A percentile compares a stretch with the other conserved stretches of the same genome.
These are phyloP conservation scores for Dryas drummondii DNA, from an alignment of 306 rosid genomes.

Conservation along the genomic window DNA sequence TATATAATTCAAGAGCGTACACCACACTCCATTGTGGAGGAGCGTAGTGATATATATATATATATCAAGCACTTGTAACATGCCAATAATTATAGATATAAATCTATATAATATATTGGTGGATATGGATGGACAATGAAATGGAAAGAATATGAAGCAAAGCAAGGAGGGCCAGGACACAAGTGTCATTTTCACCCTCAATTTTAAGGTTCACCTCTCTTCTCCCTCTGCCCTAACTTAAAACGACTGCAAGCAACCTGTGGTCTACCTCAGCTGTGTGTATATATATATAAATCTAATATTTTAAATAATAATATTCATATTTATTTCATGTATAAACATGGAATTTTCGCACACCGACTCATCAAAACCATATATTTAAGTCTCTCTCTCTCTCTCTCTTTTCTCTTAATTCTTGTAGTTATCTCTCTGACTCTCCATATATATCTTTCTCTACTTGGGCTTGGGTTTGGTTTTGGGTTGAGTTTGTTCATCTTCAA, in stretches of 20 bases:
- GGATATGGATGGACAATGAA: neutral
- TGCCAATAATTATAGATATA: neutral
- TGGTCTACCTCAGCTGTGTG: conserved; percentile 47
- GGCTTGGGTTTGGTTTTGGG: conserved; percentile 6
- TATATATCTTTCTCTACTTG: neutral
- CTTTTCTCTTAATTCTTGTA: neutral
- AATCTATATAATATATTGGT: neutral
- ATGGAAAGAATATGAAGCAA: conserved; percentile 18
- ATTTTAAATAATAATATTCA: neutral
- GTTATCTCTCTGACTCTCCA: conserved; percentile 6
- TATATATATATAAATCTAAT: conserved; percentile 8
- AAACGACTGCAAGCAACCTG: conserved; percentile 80
- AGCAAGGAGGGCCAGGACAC: conserved; percentile 22
- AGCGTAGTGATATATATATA: neutral
- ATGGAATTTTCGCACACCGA: conserved; percentile 49
- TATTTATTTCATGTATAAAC: conserved; percentile 7
- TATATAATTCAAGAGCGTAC: conserved; percentile 7
- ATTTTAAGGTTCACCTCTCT: conserved; percentile 52
- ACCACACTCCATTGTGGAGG: neutral
- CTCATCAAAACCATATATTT: conserved; percentile 48
- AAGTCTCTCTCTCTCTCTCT: conserved; percentile 23
- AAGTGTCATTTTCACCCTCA: conserved; percentile 47
- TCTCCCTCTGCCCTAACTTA: conserved; percentile 58
- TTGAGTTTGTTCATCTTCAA: conserved; percentile 11
- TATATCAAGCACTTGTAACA: neutral